Evolutionary conservation across 148 eudicot genomes (phyloP), one percentile per base, ranked within the genome.

Genomic region (Tetragonia tetragonoides): DNA sequence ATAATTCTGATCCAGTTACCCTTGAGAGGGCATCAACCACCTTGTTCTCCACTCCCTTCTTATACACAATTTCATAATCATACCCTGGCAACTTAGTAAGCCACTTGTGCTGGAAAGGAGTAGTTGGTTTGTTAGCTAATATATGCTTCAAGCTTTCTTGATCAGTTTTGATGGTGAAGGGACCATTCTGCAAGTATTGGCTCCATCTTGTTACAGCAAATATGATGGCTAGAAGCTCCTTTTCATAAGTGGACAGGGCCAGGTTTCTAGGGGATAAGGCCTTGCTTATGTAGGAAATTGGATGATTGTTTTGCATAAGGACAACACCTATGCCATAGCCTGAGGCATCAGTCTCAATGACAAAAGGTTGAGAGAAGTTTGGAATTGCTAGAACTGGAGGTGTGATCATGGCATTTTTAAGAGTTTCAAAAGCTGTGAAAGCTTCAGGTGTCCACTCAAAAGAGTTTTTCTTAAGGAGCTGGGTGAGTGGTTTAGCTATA

Each of bases 1-100:
- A 28, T 16, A 66, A 66, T 21, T 66, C 17, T 10, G 40, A 3
- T 9, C 40, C 44, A 6, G 7, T 2, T 1, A 66, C 18, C 0
- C 84, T 56, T 1, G 84, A 77, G 21, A 81, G 34, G 10, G 84
- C 80, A 77, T 81, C 84, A n/a, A 77, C 72, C 6, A 68, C 84
- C 3, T 10, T 65, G 37, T 81, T 81, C 21, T 81, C 80, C 15
- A 6, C 20, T 1, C 84, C 77, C 16, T 24, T 65, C 37, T 72
- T 77, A 44, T 81, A 81, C 0, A 28, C n/a, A 0, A 81, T 23
- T 4, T 64, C 68, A 65, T 62, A 81, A n/a, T 56, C 39, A 3
- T 44, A 41, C 3, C 80, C 85, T 49, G 79, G 1, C 0, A 83
- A n/a, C n/a, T n/a, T n/a, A n/a, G n/a, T n/a, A n/a, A n/a, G n/a